Evolutionary conservation across 2,329 filamentous ascomycete genomes (phyloP).

Genomic region (Aspergillus sp.): DNA sequence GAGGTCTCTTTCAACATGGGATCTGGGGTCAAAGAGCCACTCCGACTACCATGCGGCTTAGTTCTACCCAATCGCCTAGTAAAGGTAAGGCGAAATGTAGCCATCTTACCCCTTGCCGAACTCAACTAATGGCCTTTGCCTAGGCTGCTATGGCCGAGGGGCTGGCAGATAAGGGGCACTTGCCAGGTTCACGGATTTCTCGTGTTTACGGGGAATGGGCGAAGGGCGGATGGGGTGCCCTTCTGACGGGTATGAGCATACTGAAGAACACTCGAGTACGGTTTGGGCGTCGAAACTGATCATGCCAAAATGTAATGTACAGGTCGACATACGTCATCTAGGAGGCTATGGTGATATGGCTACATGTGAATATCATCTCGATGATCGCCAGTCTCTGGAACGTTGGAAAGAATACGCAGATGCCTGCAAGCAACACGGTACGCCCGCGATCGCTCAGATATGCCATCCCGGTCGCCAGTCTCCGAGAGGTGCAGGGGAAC

Average conservation of each 20-base stretch:
- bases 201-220: constrained; percentile 6
- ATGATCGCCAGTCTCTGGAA: constrained; percentile 1
- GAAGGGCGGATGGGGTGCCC: constrained; percentile 2
- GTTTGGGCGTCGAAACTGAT: neutral
- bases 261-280: neutral
- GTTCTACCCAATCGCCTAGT: constrained; percentile 7
- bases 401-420: constrained; percentile 6
- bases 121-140: neutral
- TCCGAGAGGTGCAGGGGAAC: constrained; percentile 29
- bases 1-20: neutral
- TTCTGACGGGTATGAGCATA: constrained; percentile 4
- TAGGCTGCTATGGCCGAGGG: constrained; percentile 8
- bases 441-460: constrained; percentile 36
- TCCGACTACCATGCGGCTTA: constrained; percentile 4
- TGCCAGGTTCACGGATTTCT: neutral
- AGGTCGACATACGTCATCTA: constrained; percentile 6
- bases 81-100: neutral
- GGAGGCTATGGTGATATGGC: neutral
- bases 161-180: constrained; percentile 1
- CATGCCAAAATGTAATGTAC: constrained; percentile 3
- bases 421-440: constrained; percentile 22
- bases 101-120: neutral
- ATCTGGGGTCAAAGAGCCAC: constrained; percentile 1
- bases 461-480: constrained; percentile 38
- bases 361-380: neutral